Base-by-base conservation (phyloP, 345 rosid species). In the Noccaea bulbosa region DNA sequence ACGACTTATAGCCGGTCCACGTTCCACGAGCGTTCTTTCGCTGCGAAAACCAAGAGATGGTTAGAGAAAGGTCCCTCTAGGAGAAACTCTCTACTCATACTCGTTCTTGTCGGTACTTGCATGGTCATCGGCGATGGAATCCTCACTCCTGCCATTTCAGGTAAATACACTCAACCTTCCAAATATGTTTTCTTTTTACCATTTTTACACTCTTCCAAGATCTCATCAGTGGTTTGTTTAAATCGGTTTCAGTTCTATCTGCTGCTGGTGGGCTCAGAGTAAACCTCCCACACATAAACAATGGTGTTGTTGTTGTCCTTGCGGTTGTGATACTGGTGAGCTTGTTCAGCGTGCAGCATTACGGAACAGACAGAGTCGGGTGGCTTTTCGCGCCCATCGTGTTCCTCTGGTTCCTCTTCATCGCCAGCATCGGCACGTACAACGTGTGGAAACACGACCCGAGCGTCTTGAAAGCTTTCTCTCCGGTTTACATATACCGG, bases 341-440 rank as follows among this genome's bases (percentile, higher is more conserved):
- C 57, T 77, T 93, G 65, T 93, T 91, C 77, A 84, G 96, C 79
- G 33, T 93, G 85, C 98, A 93, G 61, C 94, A 91, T 71, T 85
- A 91, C 44, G 97, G 98, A 54, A 87, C 96, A 16, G 96, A 93
- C 73, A 87, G 11, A 73, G 97, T 91, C 49, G 81, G 98, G 67
- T 93, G 94, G 94, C 92, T 93, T 73, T 93, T 93, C 71, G 98
- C 98, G 6, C 98, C 98, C 1, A 56, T 93, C 50, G 98, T 93
- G 39, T 82, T 93, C 40, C 84, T 91, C 24, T 93, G 97, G 98
- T 84, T 93, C 81, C 87, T 93, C 49, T 78, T 87, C 33, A 93
- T 91, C 30, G 97, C 92, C 41, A 83, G 97, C 37, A 86, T 93
- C 10, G 97, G 98, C 43, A 58, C 83, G 11, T 86, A 66, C 84